Conservation (phyloP, 2,329 filamentous ascomycete genomes). For the Xylariaceae sp. region DNA sequence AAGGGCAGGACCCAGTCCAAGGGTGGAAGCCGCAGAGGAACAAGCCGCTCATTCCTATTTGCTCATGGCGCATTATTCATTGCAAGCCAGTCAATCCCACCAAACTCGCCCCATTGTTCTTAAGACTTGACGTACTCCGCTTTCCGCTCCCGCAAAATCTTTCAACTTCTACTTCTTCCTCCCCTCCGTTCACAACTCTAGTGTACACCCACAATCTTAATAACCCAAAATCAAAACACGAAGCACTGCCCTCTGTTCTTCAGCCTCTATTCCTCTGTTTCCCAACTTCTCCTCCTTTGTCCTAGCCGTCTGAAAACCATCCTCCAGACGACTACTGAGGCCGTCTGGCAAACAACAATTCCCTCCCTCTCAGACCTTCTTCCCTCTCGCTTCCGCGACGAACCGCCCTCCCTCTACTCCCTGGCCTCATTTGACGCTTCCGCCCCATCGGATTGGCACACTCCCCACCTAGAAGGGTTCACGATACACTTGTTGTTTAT, state of each 20-base stretch:
- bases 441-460: constrained; percentile 16
- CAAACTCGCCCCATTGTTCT: constrained; percentile 13
- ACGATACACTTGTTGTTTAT: constrained; percentile 67
- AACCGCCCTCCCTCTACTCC: constrained; percentile 13
- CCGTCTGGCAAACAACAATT: not conserved
- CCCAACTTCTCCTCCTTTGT: not conserved
- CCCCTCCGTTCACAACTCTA: constrained; percentile 9
- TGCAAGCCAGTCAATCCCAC: constrained; percentile 4
- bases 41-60: constrained; percentile 16
- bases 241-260: constrained; percentile 8
- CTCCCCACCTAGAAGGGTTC: constrained; percentile 32
- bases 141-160: constrained; percentile 11
- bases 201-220: constrained; percentile 10
- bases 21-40: not conserved
- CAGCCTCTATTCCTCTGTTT: constrained; percentile 5
- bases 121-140: constrained; percentile 12
- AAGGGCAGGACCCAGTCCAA: not conserved
- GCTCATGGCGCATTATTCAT: constrained; percentile 6
- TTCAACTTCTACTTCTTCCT: constrained; percentile 12
- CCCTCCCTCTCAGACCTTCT: not conserved
- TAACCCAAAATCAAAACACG: constrained; percentile 6
- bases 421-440: constrained; percentile 5
- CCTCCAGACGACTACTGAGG: not conserved
- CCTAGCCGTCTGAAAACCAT: not conserved
- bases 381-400: constrained; percentile 11